Percentiles rank a stretch among this genome's conserved stretches.
Evolutionary conservation across 2,329 filamentous ascomycete species (phyloP).

Genomic region (Trichoderma asperellum): DNA sequence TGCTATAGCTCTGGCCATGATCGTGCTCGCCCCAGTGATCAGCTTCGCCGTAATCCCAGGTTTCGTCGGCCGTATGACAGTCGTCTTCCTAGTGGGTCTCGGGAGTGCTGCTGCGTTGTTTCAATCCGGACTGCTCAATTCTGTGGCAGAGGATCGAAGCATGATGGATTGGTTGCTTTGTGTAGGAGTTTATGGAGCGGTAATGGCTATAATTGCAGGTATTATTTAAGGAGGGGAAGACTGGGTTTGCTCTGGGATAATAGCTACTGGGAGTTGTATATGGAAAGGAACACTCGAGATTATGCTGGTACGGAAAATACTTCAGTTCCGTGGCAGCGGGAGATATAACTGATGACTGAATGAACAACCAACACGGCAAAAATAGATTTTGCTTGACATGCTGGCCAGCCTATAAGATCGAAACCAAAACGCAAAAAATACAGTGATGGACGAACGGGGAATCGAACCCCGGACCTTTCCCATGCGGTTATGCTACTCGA

Average conservation of each 20-base stretch:
- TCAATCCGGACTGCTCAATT: constrained; percentile 35
- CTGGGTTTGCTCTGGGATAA: too few species aligned
- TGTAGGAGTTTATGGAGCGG: constrained; percentile 41
- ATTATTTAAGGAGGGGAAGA: neutral
- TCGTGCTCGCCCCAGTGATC: constrained; percentile 60
- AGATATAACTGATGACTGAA: neutral
- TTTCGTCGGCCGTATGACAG: constrained; percentile 60
- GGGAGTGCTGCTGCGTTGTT: constrained; percentile 45
- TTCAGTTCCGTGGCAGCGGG: neutral
- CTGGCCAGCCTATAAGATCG: neutral
- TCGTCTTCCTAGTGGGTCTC: constrained; percentile 57
- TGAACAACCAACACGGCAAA: neutral
- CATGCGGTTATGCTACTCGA: constrained; percentile 3
- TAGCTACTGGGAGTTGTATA: neutral
- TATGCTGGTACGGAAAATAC: neutral
- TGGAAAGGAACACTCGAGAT: neutral
- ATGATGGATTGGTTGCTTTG: constrained; percentile 36
- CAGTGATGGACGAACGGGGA: constrained; percentile 30
- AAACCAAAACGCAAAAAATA: constrained; percentile 8
- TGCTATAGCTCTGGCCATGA: constrained; percentile 34
- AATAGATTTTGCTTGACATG: neutral
- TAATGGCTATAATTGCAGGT: constrained; percentile 40
- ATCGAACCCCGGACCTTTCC: constrained; percentile 31
- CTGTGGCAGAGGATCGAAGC: constrained; percentile 31
- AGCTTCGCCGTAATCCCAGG: constrained; percentile 61